Conservation (phyloP, 108 stramenopile genomes). For the Stephanodiscus minutulus region DNA sequence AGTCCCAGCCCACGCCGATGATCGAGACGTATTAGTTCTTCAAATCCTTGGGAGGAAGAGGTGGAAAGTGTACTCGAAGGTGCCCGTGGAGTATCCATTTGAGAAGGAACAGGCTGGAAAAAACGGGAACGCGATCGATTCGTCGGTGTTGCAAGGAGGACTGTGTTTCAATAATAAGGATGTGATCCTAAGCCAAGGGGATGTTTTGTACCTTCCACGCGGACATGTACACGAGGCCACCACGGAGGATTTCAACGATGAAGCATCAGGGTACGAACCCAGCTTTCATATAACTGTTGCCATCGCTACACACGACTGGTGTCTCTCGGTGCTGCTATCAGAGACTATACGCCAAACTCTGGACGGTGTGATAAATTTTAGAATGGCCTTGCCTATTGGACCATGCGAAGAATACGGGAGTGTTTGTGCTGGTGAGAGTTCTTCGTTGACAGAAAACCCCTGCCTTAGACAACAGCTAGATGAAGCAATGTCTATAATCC, state of each 20-base stretch:
- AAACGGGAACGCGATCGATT: conserved; percentile 59
- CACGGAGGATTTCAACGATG: conserved; percentile 20
- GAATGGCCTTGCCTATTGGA: conserved; percentile 51
- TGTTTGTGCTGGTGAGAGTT: not conserved
- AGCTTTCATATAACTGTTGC: conserved; percentile 84
- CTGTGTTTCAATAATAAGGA: conserved; percentile 41
- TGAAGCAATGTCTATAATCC: conserved; percentile 24
- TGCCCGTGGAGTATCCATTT: conserved; percentile 75
- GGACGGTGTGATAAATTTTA: conserved; percentile 37
- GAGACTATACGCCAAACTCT: conserved; percentile 40
- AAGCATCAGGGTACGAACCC: conserved; percentile 23
- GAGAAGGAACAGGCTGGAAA: conserved; percentile 89
- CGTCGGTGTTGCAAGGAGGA: conserved; percentile 51
- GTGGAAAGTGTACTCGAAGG: conserved; percentile 76
- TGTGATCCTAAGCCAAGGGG: conserved; percentile 58
- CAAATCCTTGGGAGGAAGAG: conserved; percentile 75
- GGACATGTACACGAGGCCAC: conserved; percentile 86
- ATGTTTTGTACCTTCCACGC: conserved; percentile 87
- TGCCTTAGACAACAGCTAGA: conserved; percentile 24
- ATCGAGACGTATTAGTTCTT: conserved; percentile 87
- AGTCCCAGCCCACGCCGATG: conserved; percentile 85
- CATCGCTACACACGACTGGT: conserved; percentile 89
- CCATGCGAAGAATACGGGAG: conserved; percentile 26
- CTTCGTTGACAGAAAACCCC: not conserved
- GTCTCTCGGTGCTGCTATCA: conserved; percentile 58